Conservation (phyloP, 1,139 yeast species). For the Casaregolazyma lundiana region DNA sequence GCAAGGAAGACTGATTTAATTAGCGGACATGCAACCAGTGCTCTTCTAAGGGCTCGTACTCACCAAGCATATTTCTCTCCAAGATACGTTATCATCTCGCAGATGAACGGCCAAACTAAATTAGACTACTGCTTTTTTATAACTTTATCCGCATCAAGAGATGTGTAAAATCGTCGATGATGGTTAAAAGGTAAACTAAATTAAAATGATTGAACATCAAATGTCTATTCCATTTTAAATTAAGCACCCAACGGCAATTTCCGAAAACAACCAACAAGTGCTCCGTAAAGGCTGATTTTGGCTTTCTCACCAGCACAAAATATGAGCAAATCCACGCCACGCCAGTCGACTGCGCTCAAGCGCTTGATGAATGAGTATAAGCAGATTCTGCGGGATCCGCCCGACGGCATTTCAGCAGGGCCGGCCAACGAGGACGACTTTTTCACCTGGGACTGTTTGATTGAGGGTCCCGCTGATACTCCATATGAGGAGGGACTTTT, state of each 20-base stretch:
- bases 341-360: conserved; percentile 63
- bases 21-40: background rate
- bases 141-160: background rate
- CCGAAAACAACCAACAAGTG: background rate
- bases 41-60: conserved; percentile 14
- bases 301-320: background rate
- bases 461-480: conserved; percentile 92
- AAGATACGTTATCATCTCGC: conserved; percentile 72
- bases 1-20: conserved; percentile 44
- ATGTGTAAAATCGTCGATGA: no score
- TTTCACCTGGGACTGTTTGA: conserved; percentile 84
- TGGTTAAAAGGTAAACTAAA: no score
- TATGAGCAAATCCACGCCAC: conserved; percentile 11
- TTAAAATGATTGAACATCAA: no score
- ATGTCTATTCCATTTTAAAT: no score
- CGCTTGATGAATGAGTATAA: conserved; percentile 84
- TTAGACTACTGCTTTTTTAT: background rate
- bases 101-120: background rate
- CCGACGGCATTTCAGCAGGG: conserved; percentile 94
- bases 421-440: conserved; percentile 79
- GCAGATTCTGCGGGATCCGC: conserved; percentile 78
- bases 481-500: conserved; percentile 93
- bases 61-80: conserved; percentile 82
- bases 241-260: background rate
- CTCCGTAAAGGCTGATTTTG: background rate